Base-by-base conservation (phyloP, 2,329 filamentous ascomycete species). In the Zymoseptoria passerinii region DNA sequence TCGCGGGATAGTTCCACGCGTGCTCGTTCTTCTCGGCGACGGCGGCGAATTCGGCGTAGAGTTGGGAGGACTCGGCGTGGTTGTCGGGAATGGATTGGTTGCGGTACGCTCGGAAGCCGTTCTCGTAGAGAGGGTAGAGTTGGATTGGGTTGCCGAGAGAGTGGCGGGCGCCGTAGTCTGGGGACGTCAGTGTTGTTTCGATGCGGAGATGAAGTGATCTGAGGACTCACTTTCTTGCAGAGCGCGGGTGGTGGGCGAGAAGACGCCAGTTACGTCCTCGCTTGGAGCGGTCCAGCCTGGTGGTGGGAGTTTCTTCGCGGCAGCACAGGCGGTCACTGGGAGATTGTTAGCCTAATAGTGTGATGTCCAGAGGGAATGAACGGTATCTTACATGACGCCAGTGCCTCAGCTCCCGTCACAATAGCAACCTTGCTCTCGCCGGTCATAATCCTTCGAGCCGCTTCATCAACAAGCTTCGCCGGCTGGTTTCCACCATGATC, bases 81-180 rank as follows among this genome's bases (percentile, higher is more conserved):
- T 87, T 88, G 3, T 81, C 78, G 20, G 70, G 56, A 0, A 81
- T 70, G 1, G 79, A 78, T 65, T 88, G 85, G 0, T 73, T 68
- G 1, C 78, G 75, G 61, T 81, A 74, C 0, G 83, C 83, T 29
- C 84, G 77, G 56, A 85, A 83, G 0, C 73, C 82, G 61, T 85
- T 86, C 63, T 88, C 85, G 64, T 86, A 88, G 0, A 88, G 67
- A 0, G 85, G 84, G 64, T 88, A 88, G 0, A 88, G 75, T 29
- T 88, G 85, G 9, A 87, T 84, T 0, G 85, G 84, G 0, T 81
- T 76, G 0, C 84, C 84, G 9, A 88, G 80, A 1, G 74, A 75
- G 64, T 88, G 84, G 2, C 74, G 73, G 1, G 79, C 77, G 1
- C 82, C 84, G 10, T 83, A 66, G 64, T 81, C 82, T 85, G 59